These are phyloP conservation scores for Lyophyllum decastes DNA, from an alignment of 768 basidiomycete species.

Conservation along the genomic window DNA sequence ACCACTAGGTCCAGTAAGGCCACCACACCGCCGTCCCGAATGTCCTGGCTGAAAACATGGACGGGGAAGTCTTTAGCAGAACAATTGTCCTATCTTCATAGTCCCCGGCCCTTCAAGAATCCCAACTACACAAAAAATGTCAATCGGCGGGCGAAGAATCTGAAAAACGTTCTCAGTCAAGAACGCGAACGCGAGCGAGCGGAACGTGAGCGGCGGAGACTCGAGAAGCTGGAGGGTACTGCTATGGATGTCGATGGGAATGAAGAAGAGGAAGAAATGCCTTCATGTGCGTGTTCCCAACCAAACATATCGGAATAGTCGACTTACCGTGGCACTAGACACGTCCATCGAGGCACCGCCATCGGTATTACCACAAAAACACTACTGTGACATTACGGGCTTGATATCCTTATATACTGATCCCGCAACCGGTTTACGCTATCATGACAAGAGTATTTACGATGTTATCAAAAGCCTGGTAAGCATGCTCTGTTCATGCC, in stretches of 20 bases:
- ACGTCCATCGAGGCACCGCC: conserved; percentile 85
- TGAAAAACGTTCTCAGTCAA: conserved; percentile 76
- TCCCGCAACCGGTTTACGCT: conserved; percentile 76
- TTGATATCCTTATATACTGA: conserved; percentile 86
- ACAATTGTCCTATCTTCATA: conserved; percentile 71
- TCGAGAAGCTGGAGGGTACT: conserved; percentile 45
- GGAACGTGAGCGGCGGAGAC: conserved; percentile 60
- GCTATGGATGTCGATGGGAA: conserved; percentile 59
- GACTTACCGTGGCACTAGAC: conserved; percentile 42
- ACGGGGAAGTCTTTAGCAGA: conserved; percentile 64
- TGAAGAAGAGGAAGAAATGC: conserved; percentile 73
- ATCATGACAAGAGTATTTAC: conserved; percentile 87
- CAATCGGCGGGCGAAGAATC: conserved; percentile 74
- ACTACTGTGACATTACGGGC: conserved; percentile 87
- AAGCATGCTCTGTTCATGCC: conserved; percentile 13
- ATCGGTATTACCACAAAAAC: conserved; percentile 71
- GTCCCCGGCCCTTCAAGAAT: conserved; percentile 79
- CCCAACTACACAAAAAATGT: conserved; percentile 66
- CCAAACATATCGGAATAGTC: background rate
- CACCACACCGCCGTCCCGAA: background rate
- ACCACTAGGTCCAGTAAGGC: conserved; percentile 42
- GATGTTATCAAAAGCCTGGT: conserved; percentile 79
- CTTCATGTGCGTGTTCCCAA: conserved; percentile 56
- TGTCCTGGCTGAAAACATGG: background rate
- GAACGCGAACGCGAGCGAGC: conserved; percentile 77